A percentile compares a stretch with the other conserved stretches of the same genome.
phyloP scores from a whole-genome alignment of 768 basidiomycete species.

The Suillus subluteus region DNA sequence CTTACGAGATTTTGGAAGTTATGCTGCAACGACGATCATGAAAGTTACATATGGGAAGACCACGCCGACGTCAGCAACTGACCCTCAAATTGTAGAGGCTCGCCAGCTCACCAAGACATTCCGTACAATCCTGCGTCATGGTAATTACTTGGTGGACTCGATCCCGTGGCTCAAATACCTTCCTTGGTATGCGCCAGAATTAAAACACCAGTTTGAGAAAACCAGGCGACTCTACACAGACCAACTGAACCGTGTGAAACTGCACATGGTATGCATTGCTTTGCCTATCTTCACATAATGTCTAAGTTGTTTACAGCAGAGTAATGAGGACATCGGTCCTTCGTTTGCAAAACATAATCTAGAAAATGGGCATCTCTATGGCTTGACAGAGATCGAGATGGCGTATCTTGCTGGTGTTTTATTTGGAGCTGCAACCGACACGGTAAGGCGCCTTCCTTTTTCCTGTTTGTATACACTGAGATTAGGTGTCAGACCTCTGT shows the following conservation, averaged over 20 bases:
- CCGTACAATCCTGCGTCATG: background rate
- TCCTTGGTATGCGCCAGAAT: background rate
- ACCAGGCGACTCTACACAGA: background rate
- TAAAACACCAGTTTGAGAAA: background rate
- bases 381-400: background rate
- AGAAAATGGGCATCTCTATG: background rate
- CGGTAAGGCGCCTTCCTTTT: background rate
- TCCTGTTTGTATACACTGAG: background rate
- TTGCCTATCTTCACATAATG: background rate
- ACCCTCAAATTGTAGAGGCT: background rate
- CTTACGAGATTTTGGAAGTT: background rate
- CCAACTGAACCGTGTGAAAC: background rate
- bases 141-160: background rate
- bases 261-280: background rate
- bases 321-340: background rate
- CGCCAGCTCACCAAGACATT: background rate
- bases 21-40: background rate
- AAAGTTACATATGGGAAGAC: constrained; percentile 1
- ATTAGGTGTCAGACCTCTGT: constrained; percentile 42
- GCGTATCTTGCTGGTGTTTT: background rate
- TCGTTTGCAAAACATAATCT: background rate
- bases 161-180: background rate
- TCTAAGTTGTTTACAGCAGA: background rate
- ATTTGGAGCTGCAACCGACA: background rate
- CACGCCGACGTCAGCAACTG: background rate